Evolutionary conservation across 1,284 basidiomycete genomes (phyloP), one percentile per base, ranked within the genome.

Genomic region (Trametes sp.): DNA sequence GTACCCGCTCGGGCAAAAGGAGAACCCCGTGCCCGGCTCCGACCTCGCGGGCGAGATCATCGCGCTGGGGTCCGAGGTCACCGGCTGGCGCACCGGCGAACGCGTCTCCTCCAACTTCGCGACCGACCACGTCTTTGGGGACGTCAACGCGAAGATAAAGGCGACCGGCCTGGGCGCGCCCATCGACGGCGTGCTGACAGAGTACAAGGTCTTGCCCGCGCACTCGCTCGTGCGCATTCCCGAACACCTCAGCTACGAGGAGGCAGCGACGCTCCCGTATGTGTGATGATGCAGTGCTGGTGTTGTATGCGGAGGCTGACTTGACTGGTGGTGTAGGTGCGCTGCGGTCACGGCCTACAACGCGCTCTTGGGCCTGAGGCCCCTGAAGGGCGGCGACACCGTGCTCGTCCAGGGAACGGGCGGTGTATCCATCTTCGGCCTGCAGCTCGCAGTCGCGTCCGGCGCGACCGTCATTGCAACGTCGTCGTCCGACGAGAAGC

Each of bases 41-140:
- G 88, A 90, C 68, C 81, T 83, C 65, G 87, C 88, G 16, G 88
- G 88, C 9, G 84, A 87, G 69, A 77, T 90, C 51, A 73, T 87
- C 38, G 78, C 80, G 3, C 71, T 87, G n/a, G 87, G 88, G 4
- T 73, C 76, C 36, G 80, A 80, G 13, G 85, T 87, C n/a, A 80
- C 72, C 35, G 72, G 73, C 16, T 87, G 67, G 55, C 80, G 66
- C 19, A 61, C 71, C 2, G 86, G 87, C 5, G 85, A 89, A 69
- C 81, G 84, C 21, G 85, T 88, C 56, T 81, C 77, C 33, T 48
- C 65, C 31, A 69, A 65, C 58, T 67, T 69, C 33, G 44, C 59
- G 9, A 29, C 49, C 9, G 65, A 60, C 50, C 63, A 67, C 52
- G 26, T 67, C 52, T 53, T 36, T 33, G 67, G 68, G 9, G 68